Percentiles rank a stretch among this genome's conserved stretches.
phyloP scores from a whole-genome alignment of 1,284 basidiomycete genomes.

The Puccinia hordei region DNA sequence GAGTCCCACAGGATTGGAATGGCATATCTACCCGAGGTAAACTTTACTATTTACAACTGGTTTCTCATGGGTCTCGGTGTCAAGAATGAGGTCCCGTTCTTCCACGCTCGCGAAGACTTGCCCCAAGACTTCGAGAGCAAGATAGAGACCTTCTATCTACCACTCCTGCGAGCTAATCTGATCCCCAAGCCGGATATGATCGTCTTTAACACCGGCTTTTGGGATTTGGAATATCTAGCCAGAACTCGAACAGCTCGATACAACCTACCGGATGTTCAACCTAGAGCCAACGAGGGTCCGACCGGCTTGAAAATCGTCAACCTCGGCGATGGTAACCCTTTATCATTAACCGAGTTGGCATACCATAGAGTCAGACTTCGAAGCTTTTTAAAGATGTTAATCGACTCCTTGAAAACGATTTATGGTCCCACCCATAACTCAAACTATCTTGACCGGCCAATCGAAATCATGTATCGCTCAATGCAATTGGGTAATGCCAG shows the following conservation, averaged over 20 bases:
- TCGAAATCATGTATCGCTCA: constrained; percentile 42
- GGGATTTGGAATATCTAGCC: constrained; percentile 47
- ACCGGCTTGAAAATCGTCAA: background rate
- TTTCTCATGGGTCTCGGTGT: constrained; percentile 40
- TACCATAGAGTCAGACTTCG: constrained; percentile 18
- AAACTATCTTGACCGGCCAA: background rate
- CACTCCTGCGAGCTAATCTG: background rate
- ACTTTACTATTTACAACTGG: constrained; percentile 43
- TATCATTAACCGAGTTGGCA: constrained; percentile 32
- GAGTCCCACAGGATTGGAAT: constrained; percentile 43
- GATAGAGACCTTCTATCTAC: constrained; percentile 23
- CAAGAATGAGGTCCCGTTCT: constrained; percentile 35
- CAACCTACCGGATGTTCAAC: background rate
- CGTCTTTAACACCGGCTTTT: constrained; percentile 42
- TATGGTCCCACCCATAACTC: background rate
- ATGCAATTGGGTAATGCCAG: constrained; percentile 46
- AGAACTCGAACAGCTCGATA: background rate
- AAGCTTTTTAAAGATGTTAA: constrained; percentile 13
- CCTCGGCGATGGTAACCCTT: constrained; percentile 24
- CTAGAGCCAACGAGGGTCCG: background rate
- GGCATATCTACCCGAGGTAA: constrained; percentile 14
- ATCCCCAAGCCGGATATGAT: constrained; percentile 39
- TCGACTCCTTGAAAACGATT: constrained; percentile 4
- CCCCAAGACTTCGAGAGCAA: constrained; percentile 27
- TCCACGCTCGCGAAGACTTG: constrained; percentile 32